Conservation (phyloP, 768 basidiomycete genomes). For the Phylloporus scabripes region DNA sequence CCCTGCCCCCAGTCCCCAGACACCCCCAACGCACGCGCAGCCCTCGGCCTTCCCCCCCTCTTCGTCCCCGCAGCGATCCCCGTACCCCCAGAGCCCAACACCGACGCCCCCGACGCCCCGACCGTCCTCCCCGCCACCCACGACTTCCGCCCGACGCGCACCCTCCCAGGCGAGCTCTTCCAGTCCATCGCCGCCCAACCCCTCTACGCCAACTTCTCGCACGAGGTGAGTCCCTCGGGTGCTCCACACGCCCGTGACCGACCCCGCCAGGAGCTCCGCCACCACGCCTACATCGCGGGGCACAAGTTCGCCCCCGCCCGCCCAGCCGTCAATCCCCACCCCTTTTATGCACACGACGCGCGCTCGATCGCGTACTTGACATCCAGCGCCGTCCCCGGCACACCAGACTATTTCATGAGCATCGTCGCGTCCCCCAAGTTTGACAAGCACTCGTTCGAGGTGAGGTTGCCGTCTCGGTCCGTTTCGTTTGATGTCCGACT, state of each 20-base stretch:
- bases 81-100: conserved; percentile 3
- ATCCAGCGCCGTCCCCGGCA: conserved; percentile 1
- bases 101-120: not conserved
- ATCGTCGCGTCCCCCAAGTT: conserved; percentile 36
- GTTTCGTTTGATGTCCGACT: not conserved
- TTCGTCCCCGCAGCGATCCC: conserved; percentile 41
- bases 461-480: conserved; percentile 12
- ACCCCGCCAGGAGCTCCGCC: conserved; percentile 38
- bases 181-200: conserved; percentile 38
- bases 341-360: conserved; percentile 25
- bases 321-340: conserved; percentile 4
- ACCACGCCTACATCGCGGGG: conserved; percentile 37
- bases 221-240: conserved; percentile 35
- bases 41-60: conserved; percentile 44
- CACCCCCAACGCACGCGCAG: conserved; percentile 38
- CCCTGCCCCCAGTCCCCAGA: conserved; percentile 46
- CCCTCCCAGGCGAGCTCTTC: conserved; percentile 21
- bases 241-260: too few species aligned
- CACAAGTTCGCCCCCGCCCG: conserved; percentile 20
- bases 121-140: conserved; percentile 18
- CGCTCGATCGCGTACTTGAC: conserved; percentile 20
- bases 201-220: conserved; percentile 33
- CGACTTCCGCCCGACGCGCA: conserved; percentile 26
- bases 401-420: conserved; percentile 32
- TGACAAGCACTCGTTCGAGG: conserved; percentile 47